Conservation (phyloP, 371 early-diverging fungal genomes). For the Entomophthora muscae region DNA sequence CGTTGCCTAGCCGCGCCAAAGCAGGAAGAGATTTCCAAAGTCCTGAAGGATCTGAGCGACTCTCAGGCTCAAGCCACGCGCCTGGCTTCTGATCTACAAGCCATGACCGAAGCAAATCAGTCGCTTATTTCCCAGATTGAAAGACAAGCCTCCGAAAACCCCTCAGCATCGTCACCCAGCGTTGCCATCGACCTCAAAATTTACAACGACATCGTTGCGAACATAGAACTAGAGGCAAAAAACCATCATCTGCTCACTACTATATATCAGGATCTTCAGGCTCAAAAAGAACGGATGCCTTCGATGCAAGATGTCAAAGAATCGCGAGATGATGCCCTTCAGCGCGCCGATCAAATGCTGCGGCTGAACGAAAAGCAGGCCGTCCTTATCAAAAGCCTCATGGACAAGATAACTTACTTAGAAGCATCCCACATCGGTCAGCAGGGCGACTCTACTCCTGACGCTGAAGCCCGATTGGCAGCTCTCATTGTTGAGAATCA, state of each 20-base stretch:
- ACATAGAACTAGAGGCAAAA: slow-evolving; percentile 7
- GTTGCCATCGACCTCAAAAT: background rate
- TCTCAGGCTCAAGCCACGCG: background rate
- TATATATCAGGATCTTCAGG: slow-evolving; percentile 1
- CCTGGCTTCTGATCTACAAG: background rate
- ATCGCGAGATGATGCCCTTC: background rate
- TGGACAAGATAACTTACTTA: slow-evolving; percentile 9
- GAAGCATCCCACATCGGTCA: background rate
- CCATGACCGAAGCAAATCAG: background rate
- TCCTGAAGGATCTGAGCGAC: background rate
- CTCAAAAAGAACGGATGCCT: background rate
- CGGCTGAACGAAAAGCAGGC: slow-evolving; percentile 7
- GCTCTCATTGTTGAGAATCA: slow-evolving; percentile 1
- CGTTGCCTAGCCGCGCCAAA: background rate
- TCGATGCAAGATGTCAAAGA: background rate
- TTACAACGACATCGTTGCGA: slow-evolving; percentile 1
- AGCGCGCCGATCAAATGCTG: slow-evolving; percentile 2
- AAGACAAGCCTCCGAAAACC: background rate
- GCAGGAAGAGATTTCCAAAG: background rate
- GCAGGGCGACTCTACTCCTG: background rate
- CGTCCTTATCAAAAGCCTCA: slow-evolving; percentile 5
- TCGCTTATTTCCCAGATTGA: background rate
- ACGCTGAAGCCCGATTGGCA: background rate
- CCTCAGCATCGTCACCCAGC: background rate
- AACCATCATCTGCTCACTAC: slow-evolving; percentile 5